Evolutionary conservation across 805 yeast species (phyloP).

Genomic region (Cyberlindnera mississippiensis): DNA sequence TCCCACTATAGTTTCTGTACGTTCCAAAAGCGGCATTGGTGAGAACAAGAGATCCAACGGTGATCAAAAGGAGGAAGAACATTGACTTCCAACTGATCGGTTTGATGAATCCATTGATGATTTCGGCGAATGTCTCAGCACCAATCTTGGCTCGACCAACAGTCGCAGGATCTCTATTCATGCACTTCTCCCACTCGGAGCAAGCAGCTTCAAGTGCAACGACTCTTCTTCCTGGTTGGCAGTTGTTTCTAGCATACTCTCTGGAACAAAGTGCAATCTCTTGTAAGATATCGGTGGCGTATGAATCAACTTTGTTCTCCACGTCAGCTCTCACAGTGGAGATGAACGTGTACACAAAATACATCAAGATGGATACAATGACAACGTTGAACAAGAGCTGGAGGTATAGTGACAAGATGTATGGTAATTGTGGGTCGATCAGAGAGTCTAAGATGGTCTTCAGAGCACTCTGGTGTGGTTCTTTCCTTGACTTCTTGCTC

Average conservation of each 20-base stretch:
- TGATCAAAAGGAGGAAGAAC: slow-evolving; percentile 40
- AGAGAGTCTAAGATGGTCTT: slow-evolving; percentile 18
- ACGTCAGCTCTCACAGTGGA: slow-evolving; percentile 65
- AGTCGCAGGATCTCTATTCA: slow-evolving; percentile 68
- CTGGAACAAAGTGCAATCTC: slow-evolving; percentile 67
- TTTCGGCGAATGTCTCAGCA: slow-evolving; percentile 81
- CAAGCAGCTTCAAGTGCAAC: slow-evolving; percentile 76
- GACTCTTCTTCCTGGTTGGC: slow-evolving; percentile 58
- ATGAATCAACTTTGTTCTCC: slow-evolving; percentile 59
- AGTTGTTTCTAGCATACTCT: slow-evolving; percentile 68
- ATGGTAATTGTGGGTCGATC: slow-evolving; percentile 49
- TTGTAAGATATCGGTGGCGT: slow-evolving; percentile 53
- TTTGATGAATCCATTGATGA: slow-evolving; percentile 68
- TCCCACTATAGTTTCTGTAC: slow-evolving; percentile 29
- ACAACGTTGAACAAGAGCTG: slow-evolving; percentile 58
- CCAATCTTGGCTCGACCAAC: slow-evolving; percentile 68
- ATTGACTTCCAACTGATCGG: slow-evolving; percentile 71
- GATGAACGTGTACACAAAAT: slow-evolving; percentile 47
- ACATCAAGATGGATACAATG: slow-evolving; percentile 48
- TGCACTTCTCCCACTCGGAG: slow-evolving; percentile 73
- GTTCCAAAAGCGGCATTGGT: slow-evolving; percentile 50
- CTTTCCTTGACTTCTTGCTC: slow-evolving; percentile 4
- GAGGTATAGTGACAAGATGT: slow-evolving; percentile 54
- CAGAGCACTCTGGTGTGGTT: slow-evolving; percentile 7
- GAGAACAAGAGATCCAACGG: slow-evolving; percentile 49